Base-by-base conservation (phyloP, 1,284 basidiomycete genomes). In the Cryptococcus sp. region DNA sequence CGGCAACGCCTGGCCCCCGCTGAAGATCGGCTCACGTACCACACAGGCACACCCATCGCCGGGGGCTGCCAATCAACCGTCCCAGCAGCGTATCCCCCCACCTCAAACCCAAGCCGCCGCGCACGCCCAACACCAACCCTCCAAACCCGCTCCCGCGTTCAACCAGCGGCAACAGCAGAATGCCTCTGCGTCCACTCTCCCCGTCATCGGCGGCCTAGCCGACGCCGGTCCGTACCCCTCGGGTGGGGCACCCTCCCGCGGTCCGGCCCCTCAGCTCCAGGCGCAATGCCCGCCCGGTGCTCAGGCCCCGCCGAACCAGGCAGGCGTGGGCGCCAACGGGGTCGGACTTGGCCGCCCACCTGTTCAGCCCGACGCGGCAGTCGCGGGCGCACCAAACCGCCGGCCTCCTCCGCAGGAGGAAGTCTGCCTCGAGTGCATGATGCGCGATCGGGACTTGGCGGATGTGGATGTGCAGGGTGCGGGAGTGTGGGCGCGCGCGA, bases 361-460 rank as follows among this genome's bases (percentile, higher is more conserved):
- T 16, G 28, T 37, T 18, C 47, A 46, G 39, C 9, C 47, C 40
- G 21, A 33, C 35, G 48, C 49, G 16, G n/a, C n/a, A n/a, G n/a
- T n/a, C n/a, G n/a, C n/a, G n/a, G 52, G 56, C 21, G 46, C 46
- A 18, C 49, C 49, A 20, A 46, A 13, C 33, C 36, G 48, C 47
- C 48, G 48, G 13, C 57, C 51, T 28, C 55, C 49, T 37, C 59
- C 54, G 9, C 72, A 70, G 50, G 79, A 79, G 48, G 93, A 97
- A 75, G 81, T 98, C 44, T 98, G 95, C 69, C 82, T 98, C 48
- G 95, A 98, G 78, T 98, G 95, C 75, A 91, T 96, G 69, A 98
- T 98, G 95, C 87, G 95, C 44, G 95, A 98, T 78, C 87, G 95
- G 71, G 95, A 98, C 73, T 92, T 98, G 88, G 91, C 89, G 37